Base-by-base conservation (phyloP, 192 early-diverging fungal genomes). In the Funneliformis geosporum region DNA sequence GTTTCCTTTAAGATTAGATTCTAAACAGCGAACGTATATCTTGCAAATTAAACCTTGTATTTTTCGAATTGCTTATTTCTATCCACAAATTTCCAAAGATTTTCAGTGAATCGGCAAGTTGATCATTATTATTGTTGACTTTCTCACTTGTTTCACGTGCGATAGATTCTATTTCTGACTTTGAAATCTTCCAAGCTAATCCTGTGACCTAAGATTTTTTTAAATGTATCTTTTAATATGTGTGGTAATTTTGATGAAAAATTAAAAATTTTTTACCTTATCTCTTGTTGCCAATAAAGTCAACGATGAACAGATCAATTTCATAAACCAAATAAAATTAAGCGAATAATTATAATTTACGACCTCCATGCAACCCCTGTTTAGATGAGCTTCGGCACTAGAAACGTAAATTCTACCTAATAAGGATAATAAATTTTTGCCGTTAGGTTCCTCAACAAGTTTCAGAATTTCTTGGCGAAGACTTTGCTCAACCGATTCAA, bases 391-490 rank as follows among this genome's bases (percentile, higher is more conserved):
- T 39, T 2, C 4, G 33, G 66, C 66, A 16, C 40, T 38, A 18
- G 39, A n/a, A 0, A 68, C 6, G 39, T 69, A 69, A 42, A 69
- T 69, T 5, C 42, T 21, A 12, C 67, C 40, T 18, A 69, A 5
- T 18, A 69, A 40, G 16, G 39, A 40, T n/a, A 69, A 21, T 8
- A 69, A 40, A 4, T 42, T 16, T 69, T 69, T 69, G 40, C 67
- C 67, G 42, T 69, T 69, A 42, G 67, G 38, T 69, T 69, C 67
- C 21, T 6, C 18, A 0, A 39, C 14, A 69, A 69, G 38, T 69
- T 23, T 69, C 21, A 8, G 38, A 69, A 39, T 39, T 69, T 69
- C 67, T 69, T 69, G 38, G 42, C 39, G 40, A 69, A 69, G 67
- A 40, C 40, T 69, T 42, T 69, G 2, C 21, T 40, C 21, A 69